Base-by-base conservation (phyloP, 2,329 filamentous ascomycete genomes). In the Sclerotinia borealis region DNA sequence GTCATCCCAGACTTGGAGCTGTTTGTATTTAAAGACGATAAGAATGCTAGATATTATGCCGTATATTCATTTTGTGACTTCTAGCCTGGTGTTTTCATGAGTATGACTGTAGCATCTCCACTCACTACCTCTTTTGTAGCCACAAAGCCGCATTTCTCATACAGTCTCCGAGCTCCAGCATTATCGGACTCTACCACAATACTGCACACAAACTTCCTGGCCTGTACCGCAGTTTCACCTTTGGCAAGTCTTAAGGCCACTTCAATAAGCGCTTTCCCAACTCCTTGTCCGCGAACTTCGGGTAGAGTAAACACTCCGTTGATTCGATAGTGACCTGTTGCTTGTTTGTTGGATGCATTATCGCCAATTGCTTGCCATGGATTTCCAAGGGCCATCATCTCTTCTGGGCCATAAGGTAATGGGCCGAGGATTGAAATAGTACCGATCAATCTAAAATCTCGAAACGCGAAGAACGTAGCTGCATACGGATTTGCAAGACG, bases 231-330 rank as follows among this genome's bases (percentile, higher is more conserved):
- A 49, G 71, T 69, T 63, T 69, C 65, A 37, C 66, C 67, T 5
- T 68, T 66, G 6, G 73, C 74, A 59, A 70, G 67, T 43, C 69
- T 65, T 34, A 73, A 67, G 19, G 72, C 73, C 13, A 65, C 68
- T 37, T 69, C 68, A 54, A 76, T 71, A 31, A 78, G 67, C 2
- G 68, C 68, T 62, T 72, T 72, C 11, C 73, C 76, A 37, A 77
- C 67, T 11, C 77, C 76, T 55, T 70, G 71, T 1, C 76, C 72
- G 17, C 76, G 75, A 61, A 72, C 72, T 55, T 74, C 69, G 43
- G 75, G 75, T n/a, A 69, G 64, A 10, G 75, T 78, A 63, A 76
- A 79, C 64, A 78, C 74, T 25, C 72, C 76, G 56, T 75, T 73
- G 47, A 78, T 69, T 41, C 75, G 72, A 63, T 70, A 77, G 62